Percentiles rank a stretch among this genome's conserved stretches.
phyloP scores from a whole-genome alignment of 1,284 basidiomycete species.

The Sporisorium scitamineum region DNA sequence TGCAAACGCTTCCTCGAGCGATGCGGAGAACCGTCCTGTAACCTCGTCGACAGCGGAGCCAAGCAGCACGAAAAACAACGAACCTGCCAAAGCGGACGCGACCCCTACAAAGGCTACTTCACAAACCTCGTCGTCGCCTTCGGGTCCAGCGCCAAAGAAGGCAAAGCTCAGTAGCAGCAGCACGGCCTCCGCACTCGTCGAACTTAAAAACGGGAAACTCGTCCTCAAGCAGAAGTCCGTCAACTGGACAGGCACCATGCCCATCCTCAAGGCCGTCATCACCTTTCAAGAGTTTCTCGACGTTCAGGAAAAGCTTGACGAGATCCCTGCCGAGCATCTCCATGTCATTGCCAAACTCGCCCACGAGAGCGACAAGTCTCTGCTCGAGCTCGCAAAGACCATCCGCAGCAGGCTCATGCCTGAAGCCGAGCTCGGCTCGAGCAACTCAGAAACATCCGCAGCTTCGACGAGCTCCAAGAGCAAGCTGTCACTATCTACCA shows the following conservation, averaged over 20 bases:
- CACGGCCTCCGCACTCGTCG: slow-evolving; percentile 52
- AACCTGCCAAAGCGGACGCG: slow-evolving; percentile 1
- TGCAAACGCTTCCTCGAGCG: slow-evolving; percentile 27
- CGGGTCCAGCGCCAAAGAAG: slow-evolving; percentile 36
- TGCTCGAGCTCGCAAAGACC: slow-evolving; percentile 51
- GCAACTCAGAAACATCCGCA: slow-evolving; percentile 30
- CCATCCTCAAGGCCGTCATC: slow-evolving; percentile 74
- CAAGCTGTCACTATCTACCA: slow-evolving; percentile 41
- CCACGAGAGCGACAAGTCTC: slow-evolving; percentile 71
- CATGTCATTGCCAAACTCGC: slow-evolving; percentile 82
- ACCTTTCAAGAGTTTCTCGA: slow-evolving; percentile 55
- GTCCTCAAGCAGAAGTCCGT: slow-evolving; percentile 81
- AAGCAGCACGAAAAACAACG: background rate
- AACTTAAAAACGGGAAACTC: slow-evolving; percentile 76
- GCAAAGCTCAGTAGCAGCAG: slow-evolving; percentile 27
- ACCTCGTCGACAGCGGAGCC: background rate
- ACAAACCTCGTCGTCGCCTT: slow-evolving; percentile 8
- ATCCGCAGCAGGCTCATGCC: slow-evolving; percentile 54
- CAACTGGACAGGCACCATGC: slow-evolving; percentile 80
- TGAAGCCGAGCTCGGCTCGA: slow-evolving; percentile 48
- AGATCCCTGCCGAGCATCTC: slow-evolving; percentile 77
- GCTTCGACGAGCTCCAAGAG: slow-evolving; percentile 12
- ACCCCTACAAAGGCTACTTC: slow-evolving; percentile 1
- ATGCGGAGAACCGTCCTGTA: slow-evolving; percentile 41
- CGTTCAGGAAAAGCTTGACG: slow-evolving; percentile 68